Percentiles rank a stretch among this genome's conserved stretches.
These are phyloP conservation scores for Zarea fungicola DNA, from an alignment of 2,329 filamentous ascomycete species.

Conservation along the genomic window DNA sequence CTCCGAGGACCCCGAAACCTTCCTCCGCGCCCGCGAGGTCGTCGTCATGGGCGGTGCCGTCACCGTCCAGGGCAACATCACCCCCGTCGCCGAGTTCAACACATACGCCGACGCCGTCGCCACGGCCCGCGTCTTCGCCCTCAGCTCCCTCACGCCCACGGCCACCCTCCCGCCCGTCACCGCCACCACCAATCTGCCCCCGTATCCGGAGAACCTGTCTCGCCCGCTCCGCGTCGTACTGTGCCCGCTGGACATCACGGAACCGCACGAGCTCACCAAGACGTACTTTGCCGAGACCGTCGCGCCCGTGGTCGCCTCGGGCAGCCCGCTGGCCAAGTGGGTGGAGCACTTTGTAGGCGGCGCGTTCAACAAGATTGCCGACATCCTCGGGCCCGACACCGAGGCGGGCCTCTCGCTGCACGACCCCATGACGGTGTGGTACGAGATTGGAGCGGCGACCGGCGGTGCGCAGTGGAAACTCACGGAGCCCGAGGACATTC, in stretches of 20 bases:
- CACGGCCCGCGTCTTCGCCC: conserved; percentile 68
- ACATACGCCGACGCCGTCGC: conserved; percentile 82
- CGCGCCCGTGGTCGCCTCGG: conserved; percentile 49
- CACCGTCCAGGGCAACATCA: conserved; percentile 73
- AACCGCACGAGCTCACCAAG: conserved; percentile 59
- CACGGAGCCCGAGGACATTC: conserved; percentile 67
- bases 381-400: conserved; percentile 52
- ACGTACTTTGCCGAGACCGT: conserved; percentile 54
- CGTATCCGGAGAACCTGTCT: conserved; percentile 61
- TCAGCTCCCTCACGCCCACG: conserved; percentile 67
- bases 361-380: conserved; percentile 63
- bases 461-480: conserved; percentile 51
- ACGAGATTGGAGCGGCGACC: conserved; percentile 57
- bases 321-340: conserved; percentile 72
- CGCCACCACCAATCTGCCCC: conserved; percentile 43
- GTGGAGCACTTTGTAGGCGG: conserved; percentile 65
- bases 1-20: conserved; percentile 80
- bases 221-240: conserved; percentile 61
- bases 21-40: conserved; percentile 82
- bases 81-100: conserved; percentile 90
- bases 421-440: conserved; percentile 76
- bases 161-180: conserved; percentile 75
- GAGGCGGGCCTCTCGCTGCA: conserved; percentile 64
- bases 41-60: conserved; percentile 94
- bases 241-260: conserved; percentile 75